Evolutionary conservation across 768 basidiomycete species (phyloP), one percentile per base, ranked within the genome.

Genomic region (Cubamyces lactineus): DNA sequence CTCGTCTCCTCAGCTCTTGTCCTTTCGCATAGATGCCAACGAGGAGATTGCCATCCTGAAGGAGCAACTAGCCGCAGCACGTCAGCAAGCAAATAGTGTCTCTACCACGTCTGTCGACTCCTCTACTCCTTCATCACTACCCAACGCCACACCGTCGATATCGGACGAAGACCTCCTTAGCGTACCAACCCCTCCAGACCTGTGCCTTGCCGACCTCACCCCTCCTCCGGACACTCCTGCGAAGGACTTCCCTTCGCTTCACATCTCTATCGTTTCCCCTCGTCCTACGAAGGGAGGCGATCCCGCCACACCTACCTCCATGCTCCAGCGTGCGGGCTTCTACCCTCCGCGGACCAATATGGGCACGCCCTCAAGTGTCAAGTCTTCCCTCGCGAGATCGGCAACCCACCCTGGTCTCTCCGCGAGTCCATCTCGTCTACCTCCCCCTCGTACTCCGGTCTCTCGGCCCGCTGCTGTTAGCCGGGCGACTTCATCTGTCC

Each of bases 1-100:
- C 28, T 15, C 6, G 13, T n/a, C 42, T 30, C 39, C 48, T 56
- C 26, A 60, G 53, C 42, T 63, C 21, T 30, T 41, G 42, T 11
- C 13, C 30, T 26, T 50, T 62, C 62, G 71, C 50, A 48, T 67
- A 96, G 95, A 96, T 77, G 86, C 92, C 56, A 90, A 86, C 63
- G 88, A 87, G 53, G 95, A 97, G 74, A 83, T 94, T 26, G 83
- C 86, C 19, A 91, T 95, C 55, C 78, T 96, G 59, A 88, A 84
- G 73, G 90, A 94, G 66, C 91, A 92, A 67, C 72, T 93, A 19
- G 71, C 78, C 47, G 70, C 77, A 24, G 75, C 76, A 43, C 77
- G 58, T 70, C 71, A 54, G 69, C 76, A 56, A 73, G 58, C 40
- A 2, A 50, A 56, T 30, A 57, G 55, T 21, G 28, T 53, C 23